phyloP scores from a whole-genome alignment of 164 flowering plant genomes.

The Berberis vulgaris region DNA sequence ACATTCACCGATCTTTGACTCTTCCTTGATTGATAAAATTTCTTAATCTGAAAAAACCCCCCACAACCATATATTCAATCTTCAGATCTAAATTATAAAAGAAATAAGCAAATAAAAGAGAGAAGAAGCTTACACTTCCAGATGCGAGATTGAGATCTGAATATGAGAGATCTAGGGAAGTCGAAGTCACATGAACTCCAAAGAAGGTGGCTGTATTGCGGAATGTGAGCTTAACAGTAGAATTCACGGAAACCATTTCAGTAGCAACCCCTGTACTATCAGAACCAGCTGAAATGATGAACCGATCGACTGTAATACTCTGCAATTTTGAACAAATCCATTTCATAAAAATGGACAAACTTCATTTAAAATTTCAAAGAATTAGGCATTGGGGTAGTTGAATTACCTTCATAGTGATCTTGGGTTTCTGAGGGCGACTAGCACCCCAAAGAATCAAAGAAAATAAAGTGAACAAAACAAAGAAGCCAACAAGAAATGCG shows the following conservation, averaged over 20 bases:
- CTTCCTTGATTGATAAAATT: constrained; percentile 80
- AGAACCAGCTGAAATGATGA: constrained; percentile 68
- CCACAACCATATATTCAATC: neutral
- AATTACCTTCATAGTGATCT: constrained; percentile 10
- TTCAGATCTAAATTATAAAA: neutral
- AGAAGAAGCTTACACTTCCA: constrained; percentile 45
- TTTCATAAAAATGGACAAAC: neutral
- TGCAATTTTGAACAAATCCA: constrained; percentile 13
- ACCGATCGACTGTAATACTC: constrained; percentile 64
- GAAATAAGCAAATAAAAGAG: neutral
- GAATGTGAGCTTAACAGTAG: constrained; percentile 57
- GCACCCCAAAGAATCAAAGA: constrained; percentile 72
- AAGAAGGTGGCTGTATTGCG: constrained; percentile 85
- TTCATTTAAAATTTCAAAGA: neutral
- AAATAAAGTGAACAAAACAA: constrained; percentile 55
- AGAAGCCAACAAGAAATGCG: constrained; percentile 56
- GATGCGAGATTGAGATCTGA: constrained; percentile 47
- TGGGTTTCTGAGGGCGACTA: constrained; percentile 63
- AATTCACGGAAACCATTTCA: constrained; percentile 69
- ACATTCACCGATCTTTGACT: constrained; percentile 46
- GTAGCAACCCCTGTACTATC: constrained; percentile 82
- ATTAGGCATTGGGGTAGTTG: neutral
- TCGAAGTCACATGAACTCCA: constrained; percentile 74
- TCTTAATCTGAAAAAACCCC: constrained; percentile 43
- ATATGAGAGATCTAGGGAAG: constrained; percentile 63